Evolutionary conservation across 2,329 filamentous ascomycete species (phyloP).

Genomic region (Helotiales sp.): DNA sequence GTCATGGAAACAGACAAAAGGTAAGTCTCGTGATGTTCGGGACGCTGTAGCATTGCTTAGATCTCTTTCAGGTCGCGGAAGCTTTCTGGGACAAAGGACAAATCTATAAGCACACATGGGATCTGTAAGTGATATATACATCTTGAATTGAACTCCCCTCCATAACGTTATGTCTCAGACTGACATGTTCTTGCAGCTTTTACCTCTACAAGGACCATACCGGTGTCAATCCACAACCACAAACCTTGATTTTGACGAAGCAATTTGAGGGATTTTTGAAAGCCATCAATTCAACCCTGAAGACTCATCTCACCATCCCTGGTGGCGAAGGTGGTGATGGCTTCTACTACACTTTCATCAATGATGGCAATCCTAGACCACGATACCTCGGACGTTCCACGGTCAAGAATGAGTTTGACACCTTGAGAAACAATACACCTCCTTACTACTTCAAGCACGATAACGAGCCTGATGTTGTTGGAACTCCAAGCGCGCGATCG

Average conservation of each 20-base stretch:
- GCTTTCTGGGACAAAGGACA: constrained; percentile 57
- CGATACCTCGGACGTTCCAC: constrained; percentile 63
- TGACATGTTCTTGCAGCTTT: constrained; percentile 51
- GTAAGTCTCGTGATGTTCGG: constrained; percentile 36
- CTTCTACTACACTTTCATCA: constrained; percentile 62
- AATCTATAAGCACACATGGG: constrained; percentile 65
- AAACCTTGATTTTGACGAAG: constrained; percentile 65
- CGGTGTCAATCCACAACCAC: constrained; percentile 48
- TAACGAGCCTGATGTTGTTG: constrained; percentile 27
- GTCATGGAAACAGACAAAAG: constrained; percentile 49
- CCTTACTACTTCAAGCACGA: constrained; percentile 27
- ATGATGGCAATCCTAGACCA: constrained; percentile 62
- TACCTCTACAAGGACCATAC: constrained; percentile 59
- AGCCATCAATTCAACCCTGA: constrained; percentile 61
- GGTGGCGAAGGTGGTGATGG: constrained; percentile 47
- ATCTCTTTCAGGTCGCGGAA: constrained; percentile 20
- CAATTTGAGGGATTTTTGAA: constrained; percentile 67
- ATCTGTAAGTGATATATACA: constrained; percentile 59
- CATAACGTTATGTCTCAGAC: neutral
- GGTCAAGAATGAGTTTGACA: constrained; percentile 39
- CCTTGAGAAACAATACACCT: constrained; percentile 34
- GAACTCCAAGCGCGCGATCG: constrained; percentile 37
- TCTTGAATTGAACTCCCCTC: neutral
- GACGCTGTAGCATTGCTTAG: constrained; percentile 10
- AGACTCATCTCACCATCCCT: constrained; percentile 58